phyloP scores from a whole-genome alignment of 306 rosid genomes.

The Biancaea sappan region DNA sequence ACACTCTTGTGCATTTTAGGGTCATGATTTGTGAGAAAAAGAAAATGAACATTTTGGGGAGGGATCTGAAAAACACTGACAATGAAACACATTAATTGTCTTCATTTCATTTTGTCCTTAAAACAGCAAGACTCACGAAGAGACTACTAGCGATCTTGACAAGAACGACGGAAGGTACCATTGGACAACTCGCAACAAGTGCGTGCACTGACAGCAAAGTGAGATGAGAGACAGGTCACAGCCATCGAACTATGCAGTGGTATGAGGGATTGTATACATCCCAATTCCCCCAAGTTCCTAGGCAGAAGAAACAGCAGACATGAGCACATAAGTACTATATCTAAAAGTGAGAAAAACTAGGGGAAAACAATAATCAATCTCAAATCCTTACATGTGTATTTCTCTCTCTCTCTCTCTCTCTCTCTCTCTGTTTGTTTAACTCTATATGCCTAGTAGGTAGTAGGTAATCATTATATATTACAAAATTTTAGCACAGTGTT shows the following conservation, averaged over 20 bases:
- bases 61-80: constrained; percentile 9
- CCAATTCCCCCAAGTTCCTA: constrained; percentile 86
- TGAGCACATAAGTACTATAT: not conserved
- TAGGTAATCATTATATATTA: not conserved
- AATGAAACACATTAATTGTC: constrained; percentile 17
- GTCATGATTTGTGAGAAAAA: not conserved
- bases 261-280: constrained; percentile 75
- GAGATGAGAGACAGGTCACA: constrained; percentile 61
- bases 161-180: constrained; percentile 98
- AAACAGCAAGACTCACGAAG: constrained; percentile 97
- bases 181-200: constrained; percentile 89
- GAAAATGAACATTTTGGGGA: not conserved
- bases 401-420: too few relatives aligned
- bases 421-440: too few relatives aligned
- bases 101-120: constrained; percentile 55
- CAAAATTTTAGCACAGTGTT: not conserved
- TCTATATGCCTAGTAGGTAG: not conserved
- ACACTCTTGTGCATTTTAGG: not conserved
- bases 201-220: constrained; percentile 53
- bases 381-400: not conserved
- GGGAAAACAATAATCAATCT: not conserved
- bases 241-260: constrained; percentile 53
- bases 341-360: not conserved
- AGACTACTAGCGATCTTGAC: constrained; percentile 98
- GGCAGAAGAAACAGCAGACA: not conserved